These are phyloP conservation scores for Aspergillus clavatus DNA, from an alignment of 2,329 filamentous ascomycete genomes.

Conservation along the genomic window DNA sequence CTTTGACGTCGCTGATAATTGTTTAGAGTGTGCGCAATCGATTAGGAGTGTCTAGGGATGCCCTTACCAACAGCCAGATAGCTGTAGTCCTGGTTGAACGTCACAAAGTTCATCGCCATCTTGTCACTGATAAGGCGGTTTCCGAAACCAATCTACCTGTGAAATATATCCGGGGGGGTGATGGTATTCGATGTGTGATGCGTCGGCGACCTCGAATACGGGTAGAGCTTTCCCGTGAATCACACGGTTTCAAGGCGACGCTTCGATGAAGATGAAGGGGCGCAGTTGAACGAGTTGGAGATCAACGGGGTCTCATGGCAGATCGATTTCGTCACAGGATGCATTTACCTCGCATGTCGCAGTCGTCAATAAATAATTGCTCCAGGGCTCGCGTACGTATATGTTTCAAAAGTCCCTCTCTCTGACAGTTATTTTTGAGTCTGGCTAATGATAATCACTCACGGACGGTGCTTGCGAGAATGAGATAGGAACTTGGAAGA, in stretches of 20 bases:
- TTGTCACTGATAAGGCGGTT: slow-evolving; percentile 20
- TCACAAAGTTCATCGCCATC: slow-evolving; percentile 93
- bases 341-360: slow-evolving; percentile 15
- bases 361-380: neutral
- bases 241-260: neutral
- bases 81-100: slow-evolving; percentile 98
- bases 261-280: slow-evolving; percentile 11
- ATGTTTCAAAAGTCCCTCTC: neutral
- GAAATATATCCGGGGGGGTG: neutral
- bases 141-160: neutral
- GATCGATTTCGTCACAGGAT: slow-evolving; percentile 12
- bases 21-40: slow-evolving; percentile 7
- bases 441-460: neutral
- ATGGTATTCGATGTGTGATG: neutral
- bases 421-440: neutral
- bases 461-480: neutral
- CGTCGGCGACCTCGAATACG: neutral
- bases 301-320: slow-evolving; percentile 14
- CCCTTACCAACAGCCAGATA: slow-evolving; percentile 83
- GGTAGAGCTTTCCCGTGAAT: slow-evolving; percentile 13
- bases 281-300: neutral
- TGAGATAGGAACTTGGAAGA: neutral
- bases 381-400: neutral
- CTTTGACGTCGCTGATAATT: slow-evolving; percentile 69
- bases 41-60: slow-evolving; percentile 7